Evolutionary conservation across 495 filamentous ascomycete species (phyloP), one percentile per base, ranked within the genome.

Genomic region (Beverwykella pulmonaria): DNA sequence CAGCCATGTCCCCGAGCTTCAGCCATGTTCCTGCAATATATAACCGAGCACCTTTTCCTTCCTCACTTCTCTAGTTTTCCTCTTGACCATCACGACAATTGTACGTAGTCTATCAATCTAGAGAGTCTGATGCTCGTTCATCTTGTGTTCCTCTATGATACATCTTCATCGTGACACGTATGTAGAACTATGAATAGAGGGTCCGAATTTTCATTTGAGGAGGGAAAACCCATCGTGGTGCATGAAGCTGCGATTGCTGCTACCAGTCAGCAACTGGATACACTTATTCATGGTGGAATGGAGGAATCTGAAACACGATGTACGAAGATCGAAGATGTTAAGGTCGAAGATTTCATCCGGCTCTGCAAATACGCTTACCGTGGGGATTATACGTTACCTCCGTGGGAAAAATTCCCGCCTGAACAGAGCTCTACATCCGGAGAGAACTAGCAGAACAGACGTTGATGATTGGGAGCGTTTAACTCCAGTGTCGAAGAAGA

Each of bases 311-410:
- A 57, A 57, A 62, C 49, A 46, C 46, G 58, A 53, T 50, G 27
- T 53, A 9, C 20, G 61, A 69, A 34, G 26, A 50, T 32, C 2
- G 6, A 61, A 50, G 58, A 67, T 63, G 32, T 71, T 8, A 14
- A 53, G 15, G 50, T 53, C 17, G 63, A 63, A n/a, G 68, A 71
- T 53, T 71, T 71, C 50, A 44, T 63, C 19, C 63, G 68, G 10
- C 67, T 71, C 50, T 67, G 63, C 63, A 50, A 71, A 46, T 71
- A 56, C 29, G 68, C 68, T 23, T 71, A 71, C 27, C 26, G 41
- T 2, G 63, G 68, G 8, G 68, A 71, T 50, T 71, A 67, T 52
- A 67, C 52, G 1, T 26, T 55, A 2, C 68, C 68, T 19, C 1
- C 46, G 17, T 67, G 63, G 63, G 58, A 55, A 36, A 27, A 55